Evolutionary conservation across 495 filamentous ascomycete genomes (phyloP), one percentile per base, ranked within the genome.

Genomic region (Aspergillus heteromorphus): DNA sequence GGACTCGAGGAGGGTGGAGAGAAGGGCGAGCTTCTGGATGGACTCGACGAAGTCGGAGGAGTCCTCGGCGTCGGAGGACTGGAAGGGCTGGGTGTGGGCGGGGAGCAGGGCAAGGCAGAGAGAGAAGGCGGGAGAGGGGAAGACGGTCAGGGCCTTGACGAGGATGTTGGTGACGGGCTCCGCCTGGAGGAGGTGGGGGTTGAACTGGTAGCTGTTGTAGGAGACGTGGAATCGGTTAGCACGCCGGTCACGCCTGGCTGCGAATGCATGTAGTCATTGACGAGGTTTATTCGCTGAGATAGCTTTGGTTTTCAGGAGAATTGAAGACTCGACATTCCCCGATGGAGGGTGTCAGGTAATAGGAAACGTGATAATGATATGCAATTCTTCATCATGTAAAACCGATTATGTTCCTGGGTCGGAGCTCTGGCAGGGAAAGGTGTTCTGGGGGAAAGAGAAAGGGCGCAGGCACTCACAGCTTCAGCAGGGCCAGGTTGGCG

Each of bases 91-190:
- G 60, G 85, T 83, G 75, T 87, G 79, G 9, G 88, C 78, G 19
- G 88, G 87, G 68, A 99, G 91, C 51, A 99, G 88, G 69, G 95
- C 87, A 42, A 97, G 85, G 65, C 86, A 88, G 60, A 97, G 89
- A 61, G 85, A 83, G 86, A 97, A 97, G 76, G 96, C 92, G 17
- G 93, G 88, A 10, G 89, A 87, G 60, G 95, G 95, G 83, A 99
- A 97, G 73, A 96, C 88, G 60, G 92, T 96, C 64, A 99, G 84
- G 54, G 91, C 83, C 82, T 97, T 97, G 75, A 92, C 89, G 70
- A 99, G 90, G 83, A 97, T 87, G 80, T 97, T 97, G 79, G 95
- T 97, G 68, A 91, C 89, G 63, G 88, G 89, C 75, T 99, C 95
- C 63, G 96, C 87, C 72, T 91, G 91, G 73, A 91, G 84, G 61